Conservation (phyloP, 352 stramenopile species). For the Globisporangium splendens region DNA sequence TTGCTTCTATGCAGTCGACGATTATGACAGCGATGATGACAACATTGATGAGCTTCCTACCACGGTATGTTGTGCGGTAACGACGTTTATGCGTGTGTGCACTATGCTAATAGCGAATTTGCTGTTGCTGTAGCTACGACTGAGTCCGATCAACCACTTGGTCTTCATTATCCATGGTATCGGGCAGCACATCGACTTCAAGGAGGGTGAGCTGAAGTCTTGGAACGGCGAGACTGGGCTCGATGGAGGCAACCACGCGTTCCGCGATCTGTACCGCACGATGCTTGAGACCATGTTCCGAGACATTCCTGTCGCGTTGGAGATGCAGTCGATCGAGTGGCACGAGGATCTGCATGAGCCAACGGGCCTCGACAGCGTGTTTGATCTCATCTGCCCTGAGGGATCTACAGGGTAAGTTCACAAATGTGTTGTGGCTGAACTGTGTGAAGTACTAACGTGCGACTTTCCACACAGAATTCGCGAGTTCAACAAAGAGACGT, state of each 20-base stretch:
- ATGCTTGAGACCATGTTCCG: conserved; percentile 82
- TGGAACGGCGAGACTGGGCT: conserved; percentile 70
- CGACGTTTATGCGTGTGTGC: no score
- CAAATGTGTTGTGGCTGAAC: no score
- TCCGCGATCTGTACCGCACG: conserved; percentile 68
- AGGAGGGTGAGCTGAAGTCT: conserved; percentile 78
- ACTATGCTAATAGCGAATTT: background rate
- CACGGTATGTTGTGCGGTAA: conserved; percentile 34
- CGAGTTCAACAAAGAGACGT: conserved; percentile 92
- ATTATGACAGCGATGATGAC: conserved; percentile 52
- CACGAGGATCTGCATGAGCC: conserved; percentile 86
- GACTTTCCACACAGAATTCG: conserved; percentile 50
- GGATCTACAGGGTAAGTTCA: conserved; percentile 56
- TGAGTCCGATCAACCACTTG: conserved; percentile 76
- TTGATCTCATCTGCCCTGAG: conserved; percentile 79
- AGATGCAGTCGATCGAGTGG: conserved; percentile 91
- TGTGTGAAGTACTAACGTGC: no score
- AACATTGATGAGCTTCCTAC: conserved; percentile 66
- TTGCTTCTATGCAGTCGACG: conserved; percentile 8
- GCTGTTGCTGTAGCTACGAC: conserved; percentile 41
- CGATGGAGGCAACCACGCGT: conserved; percentile 76
- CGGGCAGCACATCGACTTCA: conserved; percentile 82
- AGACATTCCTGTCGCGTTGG: conserved; percentile 73
- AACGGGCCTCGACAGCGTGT: conserved; percentile 81
- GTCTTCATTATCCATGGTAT: conserved; percentile 88